These are phyloP conservation scores for Cercospora brassicicola DNA, from an alignment of 2,329 filamentous ascomycete species.

Conservation along the genomic window DNA sequence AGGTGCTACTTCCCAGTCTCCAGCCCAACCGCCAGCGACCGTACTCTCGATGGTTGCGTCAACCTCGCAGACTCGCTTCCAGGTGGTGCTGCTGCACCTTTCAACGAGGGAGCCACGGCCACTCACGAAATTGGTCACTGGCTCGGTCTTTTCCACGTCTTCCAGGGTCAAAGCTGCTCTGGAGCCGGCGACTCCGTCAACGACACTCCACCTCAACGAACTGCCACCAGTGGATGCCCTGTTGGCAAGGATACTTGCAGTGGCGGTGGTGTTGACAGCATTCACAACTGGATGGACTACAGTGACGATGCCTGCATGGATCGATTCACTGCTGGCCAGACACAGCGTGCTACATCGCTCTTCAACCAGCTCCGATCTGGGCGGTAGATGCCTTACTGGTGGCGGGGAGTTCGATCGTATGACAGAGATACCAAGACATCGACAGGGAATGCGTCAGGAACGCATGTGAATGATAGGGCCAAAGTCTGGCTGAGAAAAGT, in stretches of 20 bases:
- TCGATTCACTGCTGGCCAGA: slow-evolving; percentile 22
- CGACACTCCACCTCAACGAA: slow-evolving; percentile 42
- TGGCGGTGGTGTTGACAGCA: slow-evolving; percentile 34
- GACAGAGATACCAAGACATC: neutral
- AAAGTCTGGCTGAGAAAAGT: neutral
- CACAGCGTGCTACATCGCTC: slow-evolving; percentile 9
- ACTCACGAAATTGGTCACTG: slow-evolving; percentile 49
- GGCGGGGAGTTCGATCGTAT: neutral
- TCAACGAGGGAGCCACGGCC: slow-evolving; percentile 46
- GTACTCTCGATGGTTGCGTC: slow-evolving; percentile 55
- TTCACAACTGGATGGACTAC: slow-evolving; percentile 54
- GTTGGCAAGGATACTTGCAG: slow-evolving; percentile 50
- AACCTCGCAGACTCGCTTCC: slow-evolving; percentile 55
- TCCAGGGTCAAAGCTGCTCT: slow-evolving; percentile 44
- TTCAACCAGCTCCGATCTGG: slow-evolving; percentile 14
- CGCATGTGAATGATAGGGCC: neutral
- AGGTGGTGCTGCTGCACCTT: slow-evolving; percentile 47
- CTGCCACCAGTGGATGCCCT: slow-evolving; percentile 53
- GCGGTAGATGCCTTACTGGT: neutral
- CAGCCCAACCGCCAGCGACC: slow-evolving; percentile 42
- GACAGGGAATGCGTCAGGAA: neutral
- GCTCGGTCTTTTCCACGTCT: slow-evolving; percentile 46
- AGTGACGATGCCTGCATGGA: slow-evolving; percentile 21
- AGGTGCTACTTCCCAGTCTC: slow-evolving; percentile 35
- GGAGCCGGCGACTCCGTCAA: slow-evolving; percentile 45